Conservation (phyloP, 768 basidiomycete species). For the Amanita exitialis region DNA sequence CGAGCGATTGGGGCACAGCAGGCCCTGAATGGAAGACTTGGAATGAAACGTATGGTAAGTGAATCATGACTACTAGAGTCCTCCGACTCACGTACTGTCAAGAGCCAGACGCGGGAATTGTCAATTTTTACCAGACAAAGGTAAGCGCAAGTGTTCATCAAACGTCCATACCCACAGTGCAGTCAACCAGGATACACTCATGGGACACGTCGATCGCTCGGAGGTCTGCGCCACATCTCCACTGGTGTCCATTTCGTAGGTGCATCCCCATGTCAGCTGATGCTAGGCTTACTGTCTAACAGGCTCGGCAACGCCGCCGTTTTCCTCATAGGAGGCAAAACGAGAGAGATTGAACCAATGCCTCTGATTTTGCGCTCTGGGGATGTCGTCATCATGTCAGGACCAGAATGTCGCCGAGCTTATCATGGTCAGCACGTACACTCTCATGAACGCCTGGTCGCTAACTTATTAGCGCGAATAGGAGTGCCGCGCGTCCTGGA, state of each 20-base stretch:
- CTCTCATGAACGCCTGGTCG: not conserved
- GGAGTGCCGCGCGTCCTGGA: slow-evolving; percentile 87
- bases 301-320: slow-evolving; percentile 86
- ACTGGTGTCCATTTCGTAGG: slow-evolving; percentile 89
- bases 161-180: not conserved
- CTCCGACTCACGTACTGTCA: slow-evolving; percentile 4
- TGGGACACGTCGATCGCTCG: slow-evolving; percentile 96
- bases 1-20: slow-evolving; percentile 40
- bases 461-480: slow-evolving; percentile 16
- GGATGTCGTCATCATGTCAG: slow-evolving; percentile 90
- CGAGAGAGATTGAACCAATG: slow-evolving; percentile 66
- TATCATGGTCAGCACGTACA: slow-evolving; percentile 70
- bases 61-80: not conserved
- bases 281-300: not conserved
- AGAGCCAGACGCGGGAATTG: slow-evolving; percentile 96
- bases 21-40: slow-evolving; percentile 64
- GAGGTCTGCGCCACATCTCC: slow-evolving; percentile 91
- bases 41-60: slow-evolving; percentile 67
- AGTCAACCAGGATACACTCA: slow-evolving; percentile 64
- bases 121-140: slow-evolving; percentile 89
- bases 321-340: slow-evolving; percentile 82
- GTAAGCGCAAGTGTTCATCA: slow-evolving; percentile 17
- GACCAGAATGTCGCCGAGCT: slow-evolving; percentile 72
- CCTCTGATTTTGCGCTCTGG: slow-evolving; percentile 86
- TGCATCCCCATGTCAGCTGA: slow-evolving; percentile 2